A percentile compares a stretch with the other conserved stretches of the same genome.
Conservation (phyloP, 75 land plant genomes). For the Pseudotsuga menziesii region DNA sequence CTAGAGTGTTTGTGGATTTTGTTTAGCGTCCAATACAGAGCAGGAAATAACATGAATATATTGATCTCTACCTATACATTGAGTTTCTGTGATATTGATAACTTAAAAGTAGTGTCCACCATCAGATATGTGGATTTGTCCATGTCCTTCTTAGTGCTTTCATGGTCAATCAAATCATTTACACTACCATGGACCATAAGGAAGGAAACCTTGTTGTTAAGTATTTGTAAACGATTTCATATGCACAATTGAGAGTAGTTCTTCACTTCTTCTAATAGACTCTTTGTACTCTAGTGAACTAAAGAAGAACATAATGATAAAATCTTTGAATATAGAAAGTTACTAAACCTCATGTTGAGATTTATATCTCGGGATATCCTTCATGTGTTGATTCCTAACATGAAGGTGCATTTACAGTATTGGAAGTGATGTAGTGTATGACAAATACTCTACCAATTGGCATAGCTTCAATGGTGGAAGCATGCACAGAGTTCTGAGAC, state of each 20-base stretch:
- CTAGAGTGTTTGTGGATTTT: neutral
- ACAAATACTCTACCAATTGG: too few relatives aligned
- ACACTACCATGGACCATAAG: constrained; percentile 43
- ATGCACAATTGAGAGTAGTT: constrained; percentile 21
- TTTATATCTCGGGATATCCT: too few relatives aligned
- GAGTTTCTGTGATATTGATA: constrained; percentile 11
- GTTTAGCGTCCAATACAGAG: constrained; percentile 2
- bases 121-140: neutral
- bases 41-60: neutral
- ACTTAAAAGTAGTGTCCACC: constrained; percentile 13
- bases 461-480: too few relatives aligned
- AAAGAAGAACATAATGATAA: constrained; percentile 25
- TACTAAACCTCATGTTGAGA: too few relatives aligned
- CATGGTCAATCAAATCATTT: neutral
- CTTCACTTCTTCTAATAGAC: constrained; percentile 23
- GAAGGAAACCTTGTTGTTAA: constrained; percentile 55
- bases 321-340: constrained; percentile 22
- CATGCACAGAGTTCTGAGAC: too few relatives aligned
- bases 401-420: too few relatives aligned
- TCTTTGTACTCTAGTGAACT: constrained; percentile 22
- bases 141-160: constrained; percentile 10
- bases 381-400: too few relatives aligned
- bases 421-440: too few relatives aligned
- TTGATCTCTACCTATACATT: neutral
- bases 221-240: constrained; percentile 19